Conservation (phyloP, 1,284 basidiomycete genomes). For the Cryptococcus sp. region DNA sequence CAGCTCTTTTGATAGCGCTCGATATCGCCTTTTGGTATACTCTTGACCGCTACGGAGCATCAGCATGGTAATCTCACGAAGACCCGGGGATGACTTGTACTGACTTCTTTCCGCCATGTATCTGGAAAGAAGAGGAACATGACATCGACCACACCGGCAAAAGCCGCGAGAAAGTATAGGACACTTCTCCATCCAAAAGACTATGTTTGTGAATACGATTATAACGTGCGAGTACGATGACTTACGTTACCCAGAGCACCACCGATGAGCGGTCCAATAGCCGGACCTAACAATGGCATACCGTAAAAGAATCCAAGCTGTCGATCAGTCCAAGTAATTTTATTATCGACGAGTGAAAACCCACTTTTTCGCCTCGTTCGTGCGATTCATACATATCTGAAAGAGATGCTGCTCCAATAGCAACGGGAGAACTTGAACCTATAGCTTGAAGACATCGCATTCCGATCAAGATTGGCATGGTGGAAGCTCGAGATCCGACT, state of each 20-base stretch:
- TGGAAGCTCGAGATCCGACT: constrained; percentile 58
- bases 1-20: constrained; percentile 36
- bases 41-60: constrained; percentile 60
- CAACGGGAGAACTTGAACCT: constrained; percentile 69
- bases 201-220: constrained; percentile 32
- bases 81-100: too few species aligned
- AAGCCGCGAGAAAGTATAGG: constrained; percentile 73
- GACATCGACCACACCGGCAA: constrained; percentile 56
- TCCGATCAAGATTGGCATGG: constrained; percentile 64
- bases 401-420: constrained; percentile 74
- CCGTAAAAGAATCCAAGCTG: constrained; percentile 46
- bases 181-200: constrained; percentile 69
- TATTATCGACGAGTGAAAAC: constrained; percentile 1
- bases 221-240: neutral
- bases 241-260: constrained; percentile 55
- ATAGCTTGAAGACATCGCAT: constrained; percentile 41
- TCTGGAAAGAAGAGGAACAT: constrained; percentile 68
- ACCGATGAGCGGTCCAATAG: constrained; percentile 65
- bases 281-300: constrained; percentile 53
- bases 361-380: constrained; percentile 64
- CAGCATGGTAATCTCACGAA: neutral
- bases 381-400: constrained; percentile 70
- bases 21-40: constrained; percentile 62
- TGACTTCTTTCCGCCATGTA: constrained; percentile 66
- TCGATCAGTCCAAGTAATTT: neutral